Percentiles rank a stretch among this genome's conserved stretches.
These are phyloP conservation scores for Phytopythium ostracodes DNA, from an alignment of 352 stramenopile species.

Conservation along the genomic window DNA sequence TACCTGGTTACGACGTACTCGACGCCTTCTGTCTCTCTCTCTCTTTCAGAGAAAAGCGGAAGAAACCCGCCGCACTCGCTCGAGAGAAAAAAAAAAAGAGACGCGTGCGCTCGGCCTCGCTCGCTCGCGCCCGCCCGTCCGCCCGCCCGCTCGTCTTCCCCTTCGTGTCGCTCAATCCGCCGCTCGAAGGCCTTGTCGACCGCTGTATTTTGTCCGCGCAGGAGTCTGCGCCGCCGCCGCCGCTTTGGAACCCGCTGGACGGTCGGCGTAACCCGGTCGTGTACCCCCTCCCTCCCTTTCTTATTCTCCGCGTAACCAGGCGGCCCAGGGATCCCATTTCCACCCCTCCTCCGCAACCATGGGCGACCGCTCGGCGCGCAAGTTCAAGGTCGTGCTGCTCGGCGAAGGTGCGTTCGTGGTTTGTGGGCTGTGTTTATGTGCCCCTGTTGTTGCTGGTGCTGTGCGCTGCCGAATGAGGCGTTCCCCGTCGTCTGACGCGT, in stretches of 20 bases:
- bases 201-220: neutral
- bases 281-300: neutral
- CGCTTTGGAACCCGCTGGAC: neutral
- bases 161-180: neutral
- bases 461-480: neutral
- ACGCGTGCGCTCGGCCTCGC: neutral
- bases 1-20: neutral
- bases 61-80: neutral
- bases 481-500: neutral
- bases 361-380: constrained; percentile 63
- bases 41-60: neutral
- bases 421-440: neutral
- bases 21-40: neutral
- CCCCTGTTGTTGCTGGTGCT: neutral
- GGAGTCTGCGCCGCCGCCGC: too few species aligned
- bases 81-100: neutral
- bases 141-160: neutral
- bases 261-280: neutral
- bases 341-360: too few species aligned
- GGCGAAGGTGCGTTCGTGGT: constrained; percentile 62
- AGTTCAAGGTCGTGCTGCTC: constrained; percentile 84
- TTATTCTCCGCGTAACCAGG: constrained; percentile 1
- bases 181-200: too few species aligned
- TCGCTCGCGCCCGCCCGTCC: neutral
- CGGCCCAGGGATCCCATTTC: neutral